These are phyloP conservation scores for Quercus phellos DNA, from an alignment of 331 rosid species.

Conservation along the genomic window DNA sequence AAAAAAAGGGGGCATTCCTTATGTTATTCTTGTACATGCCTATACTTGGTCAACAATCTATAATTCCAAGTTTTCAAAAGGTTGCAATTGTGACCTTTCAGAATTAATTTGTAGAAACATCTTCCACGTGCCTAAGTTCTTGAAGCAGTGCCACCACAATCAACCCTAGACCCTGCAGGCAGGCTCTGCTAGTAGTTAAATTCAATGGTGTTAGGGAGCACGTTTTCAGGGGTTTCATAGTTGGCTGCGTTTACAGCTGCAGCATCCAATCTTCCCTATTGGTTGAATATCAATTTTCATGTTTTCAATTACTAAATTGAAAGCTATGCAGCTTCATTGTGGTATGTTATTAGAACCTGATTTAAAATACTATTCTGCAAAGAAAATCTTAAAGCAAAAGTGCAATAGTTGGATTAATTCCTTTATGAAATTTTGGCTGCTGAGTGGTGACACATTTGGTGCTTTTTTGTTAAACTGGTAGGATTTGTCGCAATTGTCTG, in stretches of 20 bases:
- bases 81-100: background rate
- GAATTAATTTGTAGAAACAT: background rate
- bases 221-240: background rate
- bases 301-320: background rate
- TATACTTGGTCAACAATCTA: too few species aligned
- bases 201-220: background rate
- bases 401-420: background rate
- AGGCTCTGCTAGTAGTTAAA: background rate
- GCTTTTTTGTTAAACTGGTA: background rate
- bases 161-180: background rate
- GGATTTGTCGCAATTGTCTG: background rate
- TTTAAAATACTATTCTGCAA: background rate
- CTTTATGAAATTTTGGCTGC: background rate
- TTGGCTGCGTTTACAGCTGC: background rate
- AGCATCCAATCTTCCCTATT: background rate
- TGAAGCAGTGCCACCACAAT: background rate
- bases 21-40: background rate
- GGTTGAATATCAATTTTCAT: background rate
- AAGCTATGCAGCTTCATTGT: background rate
- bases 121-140: background rate
- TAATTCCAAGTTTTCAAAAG: too few species aligned
- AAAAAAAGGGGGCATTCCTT: background rate
- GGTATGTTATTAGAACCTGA: background rate
- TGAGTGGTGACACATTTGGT: background rate
- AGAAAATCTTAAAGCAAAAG: background rate